Base-by-base conservation (phyloP, 768 basidiomycete genomes). In the Psilocybe azurescens region DNA sequence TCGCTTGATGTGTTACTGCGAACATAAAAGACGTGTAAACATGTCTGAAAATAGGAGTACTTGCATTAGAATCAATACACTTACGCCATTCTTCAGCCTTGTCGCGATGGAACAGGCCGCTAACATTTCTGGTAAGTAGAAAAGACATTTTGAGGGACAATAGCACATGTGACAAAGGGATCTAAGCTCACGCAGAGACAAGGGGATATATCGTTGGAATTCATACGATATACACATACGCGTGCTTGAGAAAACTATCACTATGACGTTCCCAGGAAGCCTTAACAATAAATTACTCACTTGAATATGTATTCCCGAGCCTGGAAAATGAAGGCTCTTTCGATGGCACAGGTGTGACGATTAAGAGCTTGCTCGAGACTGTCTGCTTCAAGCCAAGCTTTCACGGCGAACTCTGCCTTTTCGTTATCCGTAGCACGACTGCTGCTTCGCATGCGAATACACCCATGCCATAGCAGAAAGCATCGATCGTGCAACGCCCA, bases 301-400 rank as follows among this genome's bases (percentile, higher is more conserved):
- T 91, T 90, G 79, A 91, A 92, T 29, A 93, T 77, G 66, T 85
- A 89, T 66, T 92, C 91, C 50, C 89, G 79, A 44, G 87, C 90
- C 54, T 87, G 84, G 68, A 84, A 92, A 28, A 93, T 77, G 67
- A 84, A 90, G 8, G 88, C 80, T 63, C 85, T 78, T 73, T 92
- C 91, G 47, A 90, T 78, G 13, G 76, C 77, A 70, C 91, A 93
- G 0, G 83, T 85, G 68, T 93, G 91, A 20, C 73, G 74, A 66
- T 89, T 80, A 59, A 92, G 72, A 29, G 86, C 84, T 33, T 77
- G 74, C 69, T 93, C 91, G 30, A 93, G 83, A 7, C 74, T 79
- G 69, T 89, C 88, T 30, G 86, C 84, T 73, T 91, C 89, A 14
- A 86, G 71, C 90, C 90, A 92, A 5, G 90, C 86, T 59, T 82